Percentiles rank a stretch among this genome's conserved stretches.
Evolutionary conservation across 495 filamentous ascomycete genomes (phyloP).

Genomic region (Lepraria neglecta): DNA sequence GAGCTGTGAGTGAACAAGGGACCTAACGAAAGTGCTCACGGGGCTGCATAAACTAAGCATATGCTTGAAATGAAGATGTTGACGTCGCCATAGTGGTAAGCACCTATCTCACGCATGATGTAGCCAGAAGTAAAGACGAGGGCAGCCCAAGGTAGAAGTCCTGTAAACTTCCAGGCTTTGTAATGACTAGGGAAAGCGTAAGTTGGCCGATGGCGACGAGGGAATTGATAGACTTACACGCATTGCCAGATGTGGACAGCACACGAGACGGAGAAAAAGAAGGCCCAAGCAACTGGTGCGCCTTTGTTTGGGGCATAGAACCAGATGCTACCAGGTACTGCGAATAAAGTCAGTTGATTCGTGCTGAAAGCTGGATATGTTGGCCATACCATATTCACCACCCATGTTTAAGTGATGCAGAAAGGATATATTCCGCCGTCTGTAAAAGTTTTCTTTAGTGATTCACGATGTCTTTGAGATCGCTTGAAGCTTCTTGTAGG

Average conservation of each 20-base stretch:
- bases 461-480: too few species aligned
- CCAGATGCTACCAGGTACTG: conserved; percentile 35
- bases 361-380: neutral
- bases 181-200: conserved; percentile 33
- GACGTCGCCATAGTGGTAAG: conserved; percentile 51
- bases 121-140: conserved; percentile 53
- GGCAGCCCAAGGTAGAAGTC: conserved; percentile 47
- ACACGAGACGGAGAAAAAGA: conserved; percentile 57
- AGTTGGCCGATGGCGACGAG: conserved; percentile 7
- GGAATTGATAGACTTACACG: conserved; percentile 40
- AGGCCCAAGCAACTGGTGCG: conserved; percentile 59
- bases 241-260: conserved; percentile 56
- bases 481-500: too few species aligned
- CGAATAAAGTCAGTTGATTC: neutral
- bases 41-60: conserved; percentile 55
- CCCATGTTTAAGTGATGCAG: neutral
- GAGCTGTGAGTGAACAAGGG: neutral
- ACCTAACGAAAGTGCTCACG: conserved; percentile 43
- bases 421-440: too few species aligned
- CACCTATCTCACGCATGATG: conserved; percentile 49
- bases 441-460: too few species aligned
- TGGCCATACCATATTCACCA: conserved; percentile 13
- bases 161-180: conserved; percentile 49
- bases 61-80: conserved; percentile 53
- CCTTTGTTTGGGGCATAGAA: conserved; percentile 71